phyloP scores from a whole-genome alignment of 2,329 filamentous ascomycete species.

The Tolypocladium pustulatum region DNA sequence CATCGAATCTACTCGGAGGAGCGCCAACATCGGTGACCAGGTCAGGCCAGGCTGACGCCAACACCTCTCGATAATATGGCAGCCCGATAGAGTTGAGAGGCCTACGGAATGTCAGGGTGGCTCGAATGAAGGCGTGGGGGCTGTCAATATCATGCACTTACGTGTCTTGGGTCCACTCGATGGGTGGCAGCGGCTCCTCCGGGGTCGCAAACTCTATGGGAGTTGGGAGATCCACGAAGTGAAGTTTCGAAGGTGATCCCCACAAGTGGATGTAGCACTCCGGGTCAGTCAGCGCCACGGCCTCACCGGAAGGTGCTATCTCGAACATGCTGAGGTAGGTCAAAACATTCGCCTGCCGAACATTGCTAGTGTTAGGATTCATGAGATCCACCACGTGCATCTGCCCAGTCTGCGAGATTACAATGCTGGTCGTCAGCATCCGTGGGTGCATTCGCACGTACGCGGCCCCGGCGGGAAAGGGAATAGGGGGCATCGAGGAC shows the following conservation, averaged over 20 bases:
- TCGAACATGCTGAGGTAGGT: slow-evolving; percentile 71
- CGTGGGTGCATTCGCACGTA: slow-evolving; percentile 95
- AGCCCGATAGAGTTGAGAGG: slow-evolving; percentile 81
- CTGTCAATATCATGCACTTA: slow-evolving; percentile 27
- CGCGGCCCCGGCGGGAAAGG: slow-evolving; percentile 83
- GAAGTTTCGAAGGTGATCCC: slow-evolving; percentile 77
- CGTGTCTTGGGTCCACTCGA: slow-evolving; percentile 64
- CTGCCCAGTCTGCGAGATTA: slow-evolving; percentile 83
- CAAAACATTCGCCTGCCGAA: slow-evolving; percentile 71
- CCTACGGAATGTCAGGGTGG: slow-evolving; percentile 25
- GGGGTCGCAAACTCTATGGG: slow-evolving; percentile 69
- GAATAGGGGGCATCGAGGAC: slow-evolving; percentile 77
- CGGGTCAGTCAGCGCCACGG: slow-evolving; percentile 68
- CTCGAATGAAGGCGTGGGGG: neutral
- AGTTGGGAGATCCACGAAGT: slow-evolving; percentile 73
- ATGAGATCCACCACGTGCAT: slow-evolving; percentile 94
- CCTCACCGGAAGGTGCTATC: slow-evolving; percentile 79
- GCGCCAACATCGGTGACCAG: slow-evolving; percentile 77
- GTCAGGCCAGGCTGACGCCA: slow-evolving; percentile 87
- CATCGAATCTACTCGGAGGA: slow-evolving; percentile 66
- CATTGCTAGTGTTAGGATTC: slow-evolving; percentile 80
- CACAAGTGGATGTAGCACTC: slow-evolving; percentile 75
- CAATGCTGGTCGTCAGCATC: slow-evolving; percentile 89
- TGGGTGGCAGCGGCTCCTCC: slow-evolving; percentile 41
- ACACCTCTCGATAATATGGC: slow-evolving; percentile 81